Evolutionary conservation across 208 protist species (phyloP).

Genomic region (Angomonas ambiguus): DNA sequence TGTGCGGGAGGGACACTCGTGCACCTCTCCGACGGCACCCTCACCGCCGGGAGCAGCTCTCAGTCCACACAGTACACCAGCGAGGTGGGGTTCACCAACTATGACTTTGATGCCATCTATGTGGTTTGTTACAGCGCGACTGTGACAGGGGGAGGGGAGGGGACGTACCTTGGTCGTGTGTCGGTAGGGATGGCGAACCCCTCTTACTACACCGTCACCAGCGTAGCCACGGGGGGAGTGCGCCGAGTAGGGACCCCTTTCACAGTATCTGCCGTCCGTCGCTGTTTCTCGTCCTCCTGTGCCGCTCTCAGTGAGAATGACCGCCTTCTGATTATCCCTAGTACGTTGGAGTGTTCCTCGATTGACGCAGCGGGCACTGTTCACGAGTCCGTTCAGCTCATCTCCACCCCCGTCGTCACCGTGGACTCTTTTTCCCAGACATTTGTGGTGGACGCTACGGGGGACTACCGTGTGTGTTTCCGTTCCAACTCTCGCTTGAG

Average conservation of each 20-base stretch:
- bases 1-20: conserved; percentile 42
- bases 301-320: conserved; percentile 32
- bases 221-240: conserved; percentile 17
- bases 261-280: conserved; percentile 45
- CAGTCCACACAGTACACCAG: conserved; percentile 30
- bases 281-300: conserved; percentile 40
- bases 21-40: conserved; percentile 23
- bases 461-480: conserved; percentile 86
- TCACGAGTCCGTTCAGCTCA: conserved; percentile 16
- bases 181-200: conserved; percentile 67
- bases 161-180: conserved; percentile 71
- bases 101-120: conserved; percentile 63
- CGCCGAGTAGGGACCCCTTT: conserved; percentile 51
- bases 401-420: conserved; percentile 17
- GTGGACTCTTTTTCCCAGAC: conserved; percentile 32
- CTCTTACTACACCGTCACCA: conserved; percentile 78
- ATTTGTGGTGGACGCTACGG: conserved; percentile 54
- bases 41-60: conserved; percentile 18
- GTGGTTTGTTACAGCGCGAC: conserved; percentile 68
- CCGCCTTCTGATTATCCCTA: conserved; percentile 47
- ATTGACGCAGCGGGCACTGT: conserved; percentile 12
- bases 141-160: conserved; percentile 11
- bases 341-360: conserved; percentile 25
- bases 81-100: conserved; percentile 71
- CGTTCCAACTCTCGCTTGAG: conserved; percentile 19